phyloP scores from a whole-genome alignment of 2,329 filamentous ascomycete species.

The Paecilomyces dactylethromorphus region DNA sequence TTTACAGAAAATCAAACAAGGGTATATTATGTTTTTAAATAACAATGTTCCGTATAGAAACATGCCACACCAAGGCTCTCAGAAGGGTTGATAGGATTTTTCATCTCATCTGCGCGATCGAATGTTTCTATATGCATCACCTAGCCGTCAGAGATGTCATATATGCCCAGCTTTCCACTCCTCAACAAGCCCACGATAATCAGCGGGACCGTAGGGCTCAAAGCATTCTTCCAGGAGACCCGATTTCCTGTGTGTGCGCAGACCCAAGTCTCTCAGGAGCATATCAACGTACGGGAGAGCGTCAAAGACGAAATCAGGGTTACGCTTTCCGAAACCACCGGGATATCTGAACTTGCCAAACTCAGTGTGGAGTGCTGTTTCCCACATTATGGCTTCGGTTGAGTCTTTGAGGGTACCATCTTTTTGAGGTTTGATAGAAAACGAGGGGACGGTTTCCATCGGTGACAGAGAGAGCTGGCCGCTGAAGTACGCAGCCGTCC shows the following conservation, averaged over 20 bases:
- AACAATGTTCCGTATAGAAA: not conserved
- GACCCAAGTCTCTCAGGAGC: conserved; percentile 58
- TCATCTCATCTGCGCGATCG: not conserved
- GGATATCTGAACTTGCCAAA: conserved; percentile 64
- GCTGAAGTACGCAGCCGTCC: conserved; percentile 60
- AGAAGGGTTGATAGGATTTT: not conserved
- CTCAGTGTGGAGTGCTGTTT: conserved; percentile 59
- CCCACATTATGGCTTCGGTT: conserved; percentile 35
- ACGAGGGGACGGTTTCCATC: conserved; percentile 15
- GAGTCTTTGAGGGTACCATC: conserved; percentile 3
- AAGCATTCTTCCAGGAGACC: conserved; percentile 26
- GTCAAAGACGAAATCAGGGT: conserved; percentile 67
- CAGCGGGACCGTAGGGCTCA: conserved; percentile 30
- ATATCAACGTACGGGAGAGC: conserved; percentile 66
- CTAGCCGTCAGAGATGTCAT: not conserved
- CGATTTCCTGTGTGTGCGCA: conserved; percentile 40
- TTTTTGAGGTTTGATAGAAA: conserved; percentile 4
- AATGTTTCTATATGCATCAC: not conserved
- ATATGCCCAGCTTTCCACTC: conserved; percentile 26
- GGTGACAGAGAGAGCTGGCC: conserved; percentile 37
- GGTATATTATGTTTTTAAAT: not conserved
- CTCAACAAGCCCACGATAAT: conserved; percentile 36
- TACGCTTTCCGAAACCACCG: conserved; percentile 50
- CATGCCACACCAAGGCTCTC: not conserved
- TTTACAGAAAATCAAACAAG: not conserved